Evolutionary conservation across 768 basidiomycete species (phyloP).

Genomic region (Scleroderma citrinum): DNA sequence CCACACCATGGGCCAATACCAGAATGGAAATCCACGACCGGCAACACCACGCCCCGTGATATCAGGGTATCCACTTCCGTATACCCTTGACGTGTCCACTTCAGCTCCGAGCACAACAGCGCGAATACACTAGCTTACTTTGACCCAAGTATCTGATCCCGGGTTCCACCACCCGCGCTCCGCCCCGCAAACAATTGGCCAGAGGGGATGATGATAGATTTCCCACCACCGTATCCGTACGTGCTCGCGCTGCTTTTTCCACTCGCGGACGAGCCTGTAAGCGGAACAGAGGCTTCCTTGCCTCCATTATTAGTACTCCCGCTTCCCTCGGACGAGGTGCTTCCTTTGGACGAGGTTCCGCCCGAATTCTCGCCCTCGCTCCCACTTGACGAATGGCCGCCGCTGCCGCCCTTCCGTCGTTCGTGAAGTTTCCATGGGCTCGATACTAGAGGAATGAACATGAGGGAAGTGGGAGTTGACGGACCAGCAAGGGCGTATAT

Average conservation of each 20-base stretch:
- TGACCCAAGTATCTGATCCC: constrained; percentile 39
- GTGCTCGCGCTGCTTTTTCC: constrained; percentile 23
- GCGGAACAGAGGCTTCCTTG: constrained; percentile 1
- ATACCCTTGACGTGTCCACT: constrained; percentile 31
- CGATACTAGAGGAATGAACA: background rate
- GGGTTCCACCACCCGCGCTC: constrained; percentile 43
- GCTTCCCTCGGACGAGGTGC: background rate
- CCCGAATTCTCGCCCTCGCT: background rate
- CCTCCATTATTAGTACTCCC: too few species aligned
- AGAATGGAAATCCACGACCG: constrained; percentile 53
- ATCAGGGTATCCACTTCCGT: constrained; percentile 61
- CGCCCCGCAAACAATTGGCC: constrained; percentile 45
- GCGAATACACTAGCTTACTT: constrained; percentile 27
- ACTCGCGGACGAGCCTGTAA: constrained; percentile 12
- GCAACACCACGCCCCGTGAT: constrained; percentile 37
- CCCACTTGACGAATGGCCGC: background rate
- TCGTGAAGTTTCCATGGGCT: background rate
- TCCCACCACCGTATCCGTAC: constrained; percentile 31
- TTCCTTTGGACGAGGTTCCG: background rate
- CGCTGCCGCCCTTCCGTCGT: background rate
- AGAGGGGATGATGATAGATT: constrained; percentile 31
- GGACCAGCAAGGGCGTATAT: too few species aligned
- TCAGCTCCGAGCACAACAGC: background rate
- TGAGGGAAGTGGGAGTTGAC: background rate
- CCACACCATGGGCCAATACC: constrained; percentile 63